A percentile compares a stretch with the other conserved stretches of the same genome.
These are phyloP conservation scores for Limnanthes douglasii DNA, from an alignment of 345 rosid genomes.

Conservation along the genomic window DNA sequence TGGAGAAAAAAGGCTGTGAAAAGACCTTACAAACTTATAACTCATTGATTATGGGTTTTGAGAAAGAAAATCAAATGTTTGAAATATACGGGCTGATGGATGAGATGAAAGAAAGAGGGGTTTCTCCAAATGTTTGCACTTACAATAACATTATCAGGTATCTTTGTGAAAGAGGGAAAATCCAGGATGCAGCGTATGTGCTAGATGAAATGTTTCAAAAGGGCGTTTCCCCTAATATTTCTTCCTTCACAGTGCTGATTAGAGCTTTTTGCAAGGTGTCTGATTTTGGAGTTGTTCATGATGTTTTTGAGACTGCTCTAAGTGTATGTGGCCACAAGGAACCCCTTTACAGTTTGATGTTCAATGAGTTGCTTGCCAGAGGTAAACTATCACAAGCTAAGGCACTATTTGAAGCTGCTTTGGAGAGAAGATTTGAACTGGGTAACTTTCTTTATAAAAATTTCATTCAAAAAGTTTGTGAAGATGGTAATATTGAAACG, in stretches of 20 bases:
- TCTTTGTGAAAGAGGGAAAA: conserved; percentile 69
- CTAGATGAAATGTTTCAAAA: conserved; percentile 78
- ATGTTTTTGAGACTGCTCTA: conserved; percentile 67
- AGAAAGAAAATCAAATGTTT: conserved; percentile 65
- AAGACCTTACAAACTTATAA: conserved; percentile 78
- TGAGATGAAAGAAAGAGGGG: conserved; percentile 89
- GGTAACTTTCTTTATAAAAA: conserved; percentile 50
- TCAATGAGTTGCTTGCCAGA: conserved; percentile 60
- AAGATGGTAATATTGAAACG: conserved; percentile 45
- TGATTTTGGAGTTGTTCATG: conserved; percentile 49
- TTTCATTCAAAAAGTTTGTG: conserved; percentile 56
- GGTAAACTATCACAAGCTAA: conserved; percentile 52
- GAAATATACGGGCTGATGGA: conserved; percentile 84
- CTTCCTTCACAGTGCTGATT: conserved; percentile 56
- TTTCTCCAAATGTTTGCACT: conserved; percentile 68
- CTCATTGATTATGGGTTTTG: conserved; percentile 71
- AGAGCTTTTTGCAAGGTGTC: conserved; percentile 59
- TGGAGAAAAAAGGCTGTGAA: conserved; percentile 82
- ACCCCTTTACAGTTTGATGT: conserved; percentile 62
- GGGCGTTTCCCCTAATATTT: conserved; percentile 55
- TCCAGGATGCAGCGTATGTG: conserved; percentile 59
- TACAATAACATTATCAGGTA: conserved; percentile 61
- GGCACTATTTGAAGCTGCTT: conserved; percentile 50
- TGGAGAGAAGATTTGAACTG: conserved; percentile 49
- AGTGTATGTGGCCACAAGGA: conserved; percentile 73